These are phyloP conservation scores for Periconia sp. DNA, from an alignment of 2,329 filamentous ascomycete genomes.

Conservation along the genomic window DNA sequence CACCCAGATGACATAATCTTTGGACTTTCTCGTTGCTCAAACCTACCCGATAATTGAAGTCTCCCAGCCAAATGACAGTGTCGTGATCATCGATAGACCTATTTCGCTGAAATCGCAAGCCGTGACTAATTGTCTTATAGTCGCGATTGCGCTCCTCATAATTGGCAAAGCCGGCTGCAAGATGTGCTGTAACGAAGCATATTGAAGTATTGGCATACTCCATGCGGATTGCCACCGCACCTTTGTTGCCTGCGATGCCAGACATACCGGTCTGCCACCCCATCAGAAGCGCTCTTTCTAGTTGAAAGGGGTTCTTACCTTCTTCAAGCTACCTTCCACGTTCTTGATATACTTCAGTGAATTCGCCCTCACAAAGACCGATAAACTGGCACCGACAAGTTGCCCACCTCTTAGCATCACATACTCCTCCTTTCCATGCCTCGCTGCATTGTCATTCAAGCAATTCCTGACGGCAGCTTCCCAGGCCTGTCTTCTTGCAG, in stretches of 20 bases:
- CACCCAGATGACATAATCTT: slow-evolving; percentile 71
- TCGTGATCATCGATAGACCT: slow-evolving; percentile 90
- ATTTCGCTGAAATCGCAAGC: slow-evolving; percentile 89
- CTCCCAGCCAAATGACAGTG: slow-evolving; percentile 87
- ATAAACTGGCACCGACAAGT: slow-evolving; percentile 89
- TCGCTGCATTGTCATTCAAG: slow-evolving; percentile 73
- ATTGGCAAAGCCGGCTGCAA: slow-evolving; percentile 94
- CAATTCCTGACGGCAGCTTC: slow-evolving; percentile 79
- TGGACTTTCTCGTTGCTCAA: slow-evolving; percentile 79
- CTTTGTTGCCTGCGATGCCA: slow-evolving; percentile 97
- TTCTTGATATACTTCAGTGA: slow-evolving; percentile 86
- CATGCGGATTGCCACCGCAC: slow-evolving; percentile 93
- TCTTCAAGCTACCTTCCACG: slow-evolving; percentile 94
- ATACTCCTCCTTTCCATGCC: slow-evolving; percentile 75
- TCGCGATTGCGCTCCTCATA: slow-evolving; percentile 96
- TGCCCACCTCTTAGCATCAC: slow-evolving; percentile 90
- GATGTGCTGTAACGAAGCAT: slow-evolving; percentile 94
- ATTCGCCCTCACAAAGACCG: slow-evolving; percentile 86
- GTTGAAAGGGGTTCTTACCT: slow-evolving; percentile 53
- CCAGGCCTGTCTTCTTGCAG: slow-evolving; percentile 83
- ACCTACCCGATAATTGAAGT: slow-evolving; percentile 98
- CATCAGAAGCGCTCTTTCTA: slow-evolving; percentile 17
- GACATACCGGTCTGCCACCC: slow-evolving; percentile 76
- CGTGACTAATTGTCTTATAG: slow-evolving; percentile 86
- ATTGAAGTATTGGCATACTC: slow-evolving; percentile 92